Conservation (phyloP, 306 rosid species). For the Lotus japonicus region DNA sequence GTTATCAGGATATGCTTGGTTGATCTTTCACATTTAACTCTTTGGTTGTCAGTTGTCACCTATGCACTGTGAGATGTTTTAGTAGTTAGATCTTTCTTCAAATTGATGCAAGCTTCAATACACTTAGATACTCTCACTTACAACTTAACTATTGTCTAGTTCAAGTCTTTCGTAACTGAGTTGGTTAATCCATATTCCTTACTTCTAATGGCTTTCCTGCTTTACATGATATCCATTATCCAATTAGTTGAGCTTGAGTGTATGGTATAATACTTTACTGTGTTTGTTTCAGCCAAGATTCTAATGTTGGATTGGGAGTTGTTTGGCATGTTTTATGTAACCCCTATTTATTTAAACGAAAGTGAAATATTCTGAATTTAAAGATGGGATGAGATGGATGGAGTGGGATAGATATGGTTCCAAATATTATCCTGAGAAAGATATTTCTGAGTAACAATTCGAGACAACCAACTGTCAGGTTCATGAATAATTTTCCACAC, state of each 20-base stretch:
- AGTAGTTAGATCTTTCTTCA: conserved; percentile 4
- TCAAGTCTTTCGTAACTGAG: background rate
- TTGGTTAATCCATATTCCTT: background rate
- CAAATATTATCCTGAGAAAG: too few relatives aligned
- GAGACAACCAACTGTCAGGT: too few relatives aligned
- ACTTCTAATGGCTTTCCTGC: background rate
- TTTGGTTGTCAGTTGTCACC: too few relatives aligned
- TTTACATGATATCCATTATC: background rate
- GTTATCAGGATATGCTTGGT: conserved; percentile 10
- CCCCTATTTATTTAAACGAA: too few relatives aligned
- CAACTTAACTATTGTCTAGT: background rate
- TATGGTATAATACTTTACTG: background rate
- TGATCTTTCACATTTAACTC: conserved; percentile 4
- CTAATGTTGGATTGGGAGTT: background rate
- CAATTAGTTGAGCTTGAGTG: background rate
- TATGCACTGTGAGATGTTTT: conserved; percentile 12
- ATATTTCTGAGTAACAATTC: too few relatives aligned
- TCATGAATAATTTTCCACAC: too few relatives aligned
- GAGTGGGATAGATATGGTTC: too few relatives aligned
- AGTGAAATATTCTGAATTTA: too few relatives aligned
- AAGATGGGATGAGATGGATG: too few relatives aligned
- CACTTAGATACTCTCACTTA: background rate
- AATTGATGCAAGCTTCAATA: background rate
- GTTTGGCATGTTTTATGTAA: too few relatives aligned
- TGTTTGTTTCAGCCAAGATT: background rate